Evolutionary conservation across 2,329 filamentous ascomycete genomes (phyloP), one percentile per base, ranked within the genome.

Genomic region (Cordyceps militaris): DNA sequence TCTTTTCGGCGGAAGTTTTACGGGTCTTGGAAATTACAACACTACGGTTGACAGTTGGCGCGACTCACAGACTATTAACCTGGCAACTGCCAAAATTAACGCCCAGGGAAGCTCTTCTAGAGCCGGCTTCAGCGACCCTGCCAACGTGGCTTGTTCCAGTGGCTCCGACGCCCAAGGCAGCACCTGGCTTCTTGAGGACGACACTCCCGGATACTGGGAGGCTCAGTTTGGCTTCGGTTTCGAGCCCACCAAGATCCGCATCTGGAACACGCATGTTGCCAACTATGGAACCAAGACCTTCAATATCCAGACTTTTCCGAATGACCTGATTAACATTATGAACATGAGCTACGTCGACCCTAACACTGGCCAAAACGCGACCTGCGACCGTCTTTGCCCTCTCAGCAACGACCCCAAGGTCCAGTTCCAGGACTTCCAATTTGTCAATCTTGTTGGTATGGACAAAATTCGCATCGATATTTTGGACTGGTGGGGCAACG

Each of bases 331-430:
- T 66, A 86, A 89, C 61, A 97, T 99, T 69, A 89, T 99, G 85
- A 97, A 97, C 72, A 80, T 99, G 67, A 96, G 91, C 38, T 97
- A 94, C 65, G 85, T 86, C 62, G 91, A 97, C 66, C 86, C 88
- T 24, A 76, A 69, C 40, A 88, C 83, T 1, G 87, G 88, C 26
- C 75, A 82, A 52, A 86, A 86, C 57, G 73, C 76, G 30, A 85
- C 81, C 58, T 99, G 94, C 73, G 91, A 92, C 55, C 87, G 85
- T 61, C 80, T 84, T 66, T 99, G 94, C 66, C 89, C 92, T n/a
- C 79, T 99, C 49, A 91, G 88, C 61, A 78, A 85, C 66, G 84
- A 90, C 66, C 73, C 78, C 19, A 81, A 79, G 6, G 70, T 86
- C 51, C 71, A 78, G 52, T 95, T 83, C 64, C 92, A 97, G 70